Evolutionary conservation across 1,139 yeast species (phyloP).

Genomic region (Suhomyces taliae): DNA sequence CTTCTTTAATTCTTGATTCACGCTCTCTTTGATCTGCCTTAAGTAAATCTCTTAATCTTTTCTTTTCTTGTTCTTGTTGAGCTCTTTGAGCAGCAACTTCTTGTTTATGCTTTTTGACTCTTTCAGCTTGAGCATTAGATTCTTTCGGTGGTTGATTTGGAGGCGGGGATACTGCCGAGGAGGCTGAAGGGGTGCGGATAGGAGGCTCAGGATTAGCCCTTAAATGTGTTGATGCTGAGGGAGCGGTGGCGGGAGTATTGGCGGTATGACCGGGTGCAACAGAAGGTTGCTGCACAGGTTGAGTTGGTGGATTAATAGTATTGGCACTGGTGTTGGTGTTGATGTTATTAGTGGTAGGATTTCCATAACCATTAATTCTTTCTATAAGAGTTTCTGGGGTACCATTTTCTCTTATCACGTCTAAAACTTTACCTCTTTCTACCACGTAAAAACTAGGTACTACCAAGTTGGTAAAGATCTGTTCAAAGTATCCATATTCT

Average conservation of each 20-base stretch:
- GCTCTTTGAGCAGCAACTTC: slow-evolving; percentile 36
- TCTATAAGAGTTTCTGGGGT: slow-evolving; percentile 14
- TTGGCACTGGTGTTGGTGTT: neutral
- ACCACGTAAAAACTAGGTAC: slow-evolving; percentile 54
- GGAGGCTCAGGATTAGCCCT: neutral
- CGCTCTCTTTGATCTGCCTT: slow-evolving; percentile 55
- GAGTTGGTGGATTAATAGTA: neutral
- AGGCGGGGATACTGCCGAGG: neutral
- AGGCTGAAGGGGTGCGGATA: neutral
- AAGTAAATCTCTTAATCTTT: slow-evolving; percentile 51
- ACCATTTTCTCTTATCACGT: slow-evolving; percentile 34
- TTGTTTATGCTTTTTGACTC: slow-evolving; percentile 40
- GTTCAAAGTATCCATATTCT: slow-evolving; percentile 51
- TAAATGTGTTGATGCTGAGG: neutral
- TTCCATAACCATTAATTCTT: neutral
- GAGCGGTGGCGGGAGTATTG: neutral
- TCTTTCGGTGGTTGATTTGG: neutral
- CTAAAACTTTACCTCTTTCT: slow-evolving; percentile 45
- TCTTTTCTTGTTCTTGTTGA: slow-evolving; percentile 48
- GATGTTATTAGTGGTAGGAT: neutral
- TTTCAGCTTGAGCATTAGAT: slow-evolving; percentile 34
- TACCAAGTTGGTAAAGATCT: slow-evolving; percentile 46
- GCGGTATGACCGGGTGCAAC: neutral
- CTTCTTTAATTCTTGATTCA: slow-evolving; percentile 8
- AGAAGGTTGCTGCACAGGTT: slow-evolving; percentile 2